Base-by-base conservation (phyloP, 495 filamentous ascomycete genomes). In the Talaromyces borbonicus region DNA sequence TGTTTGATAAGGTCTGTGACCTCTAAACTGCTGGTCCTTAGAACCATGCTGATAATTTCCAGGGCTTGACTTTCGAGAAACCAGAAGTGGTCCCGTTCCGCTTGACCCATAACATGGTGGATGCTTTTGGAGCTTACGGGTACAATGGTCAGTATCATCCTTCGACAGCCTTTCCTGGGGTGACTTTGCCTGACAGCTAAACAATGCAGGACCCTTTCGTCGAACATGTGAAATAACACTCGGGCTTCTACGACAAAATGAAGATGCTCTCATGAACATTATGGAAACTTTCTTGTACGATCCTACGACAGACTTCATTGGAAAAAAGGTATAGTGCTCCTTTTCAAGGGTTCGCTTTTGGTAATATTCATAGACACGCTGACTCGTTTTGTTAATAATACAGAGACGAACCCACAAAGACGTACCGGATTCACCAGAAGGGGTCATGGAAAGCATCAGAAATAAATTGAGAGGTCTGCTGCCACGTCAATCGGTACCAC, bases 81-180 rank as follows among this genome's bases (percentile, higher is more conserved):
- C 90, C 92, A 0, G 92, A 99, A 59, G 69, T 83, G 37, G 92
- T 99, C 12, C 92, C 92, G n/a, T 99, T 99, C 72, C 86, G 92
- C 15, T 73, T 99, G 31, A 99, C 92, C 7, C 89, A 95, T 62
- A 97, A 99, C 65, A 97, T 99, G 90, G 73, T 90, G 11, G 86
- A 93, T 55, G 93, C 92, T 12, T 94, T 99, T 71, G 92, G 92
- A 12, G 83, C 92, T 25, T 86, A 90, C 56, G 84, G 89, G 40
- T 87, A 88, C 60, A 90, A 97, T 57, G 77, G 68, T 70, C 37
- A 25, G 47, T 45, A 16, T n/a, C n/a, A n/a, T n/a, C n/a, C n/a
- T n/a, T n/a, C n/a, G n/a, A n/a, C n/a, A n/a, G n/a, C n/a, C n/a
- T n/a, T n/a, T n/a, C n/a, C n/a, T n/a, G n/a, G n/a, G n/a, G n/a